phyloP scores from a whole-genome alignment of 129 eudicot genomes.

The Silybum marianum region DNA sequence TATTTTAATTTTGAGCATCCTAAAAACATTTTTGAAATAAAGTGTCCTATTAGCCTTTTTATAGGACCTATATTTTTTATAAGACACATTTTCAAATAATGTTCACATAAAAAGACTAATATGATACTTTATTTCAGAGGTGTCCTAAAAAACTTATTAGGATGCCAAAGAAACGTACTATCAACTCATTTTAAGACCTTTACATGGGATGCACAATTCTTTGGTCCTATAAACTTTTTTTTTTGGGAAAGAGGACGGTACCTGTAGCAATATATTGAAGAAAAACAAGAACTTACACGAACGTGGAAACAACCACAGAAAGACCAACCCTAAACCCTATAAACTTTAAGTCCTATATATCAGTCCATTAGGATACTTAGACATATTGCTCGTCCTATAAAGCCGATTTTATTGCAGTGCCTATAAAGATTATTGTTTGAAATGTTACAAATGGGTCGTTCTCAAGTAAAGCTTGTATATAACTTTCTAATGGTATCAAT shows the following conservation, averaged over 20 bases:
- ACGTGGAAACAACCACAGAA: no score
- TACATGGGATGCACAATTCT: not conserved
- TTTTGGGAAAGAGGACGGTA: no score
- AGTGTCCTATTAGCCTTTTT: no score
- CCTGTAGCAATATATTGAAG: no score
- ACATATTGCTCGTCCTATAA: not conserved
- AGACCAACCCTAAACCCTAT: no score
- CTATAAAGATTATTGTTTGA: not conserved
- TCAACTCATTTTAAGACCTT: not conserved
- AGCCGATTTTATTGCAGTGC: not conserved
- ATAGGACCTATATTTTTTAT: no score
- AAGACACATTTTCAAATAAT: no score
- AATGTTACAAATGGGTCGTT: not conserved
- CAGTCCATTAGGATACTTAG: not conserved
- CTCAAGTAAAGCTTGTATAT: not conserved
- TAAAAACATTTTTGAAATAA: not conserved
- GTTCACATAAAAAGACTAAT: no score
- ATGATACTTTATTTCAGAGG: no score
- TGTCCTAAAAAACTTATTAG: not conserved
- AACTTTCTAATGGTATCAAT: not conserved
- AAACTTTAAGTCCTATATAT: not conserved
- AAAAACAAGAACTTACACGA: no score
- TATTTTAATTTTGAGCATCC: not conserved
- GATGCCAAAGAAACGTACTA: not conserved
- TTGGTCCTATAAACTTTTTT: not conserved